These are phyloP conservation scores for Amylostereum areolatum DNA, from an alignment of 1,284 basidiomycete genomes.

Conservation along the genomic window DNA sequence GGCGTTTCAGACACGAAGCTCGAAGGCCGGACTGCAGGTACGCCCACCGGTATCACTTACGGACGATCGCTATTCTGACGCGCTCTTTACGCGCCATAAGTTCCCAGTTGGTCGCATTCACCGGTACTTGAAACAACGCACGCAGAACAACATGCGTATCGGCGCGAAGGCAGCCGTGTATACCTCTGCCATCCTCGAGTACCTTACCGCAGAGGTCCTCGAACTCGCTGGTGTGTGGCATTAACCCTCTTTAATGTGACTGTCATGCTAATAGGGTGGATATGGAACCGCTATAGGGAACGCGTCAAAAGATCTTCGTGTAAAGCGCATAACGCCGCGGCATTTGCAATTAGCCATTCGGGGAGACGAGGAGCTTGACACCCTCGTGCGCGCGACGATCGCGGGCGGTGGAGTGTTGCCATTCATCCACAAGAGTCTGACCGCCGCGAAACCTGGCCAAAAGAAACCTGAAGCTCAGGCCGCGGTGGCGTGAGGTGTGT, in stretches of 20 bases:
- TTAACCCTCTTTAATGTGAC: not conserved
- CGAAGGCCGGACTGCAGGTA: constrained; percentile 83
- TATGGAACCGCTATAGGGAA: constrained; percentile 57
- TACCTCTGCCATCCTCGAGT: constrained; percentile 87
- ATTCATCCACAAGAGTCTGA: constrained; percentile 91
- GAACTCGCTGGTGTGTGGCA: constrained; percentile 72
- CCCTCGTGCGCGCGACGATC: constrained; percentile 54
- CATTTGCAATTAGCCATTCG: constrained; percentile 92
- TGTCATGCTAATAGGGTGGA: not conserved
- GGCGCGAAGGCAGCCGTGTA: constrained; percentile 92
- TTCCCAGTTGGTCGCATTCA: constrained; percentile 94
- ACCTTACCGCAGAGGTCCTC: constrained; percentile 86
- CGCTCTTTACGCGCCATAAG: constrained; percentile 29
- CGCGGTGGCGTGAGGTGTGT: no score
- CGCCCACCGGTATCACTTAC: constrained; percentile 19
- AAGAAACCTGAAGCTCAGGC: constrained; percentile 19
- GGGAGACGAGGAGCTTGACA: constrained; percentile 91
- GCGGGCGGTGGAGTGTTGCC: constrained; percentile 83
- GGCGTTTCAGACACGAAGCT: constrained; percentile 66
- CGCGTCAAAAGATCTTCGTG: constrained; percentile 92
- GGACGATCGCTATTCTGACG: not conserved
- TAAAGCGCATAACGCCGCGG: constrained; percentile 95
- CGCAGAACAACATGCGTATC: constrained; percentile 90
- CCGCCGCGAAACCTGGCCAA: constrained; percentile 28
- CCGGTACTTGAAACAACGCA: constrained; percentile 89